phyloP scores from a whole-genome alignment of 1,284 basidiomycete species.

The Ganoderma multipileum region DNA sequence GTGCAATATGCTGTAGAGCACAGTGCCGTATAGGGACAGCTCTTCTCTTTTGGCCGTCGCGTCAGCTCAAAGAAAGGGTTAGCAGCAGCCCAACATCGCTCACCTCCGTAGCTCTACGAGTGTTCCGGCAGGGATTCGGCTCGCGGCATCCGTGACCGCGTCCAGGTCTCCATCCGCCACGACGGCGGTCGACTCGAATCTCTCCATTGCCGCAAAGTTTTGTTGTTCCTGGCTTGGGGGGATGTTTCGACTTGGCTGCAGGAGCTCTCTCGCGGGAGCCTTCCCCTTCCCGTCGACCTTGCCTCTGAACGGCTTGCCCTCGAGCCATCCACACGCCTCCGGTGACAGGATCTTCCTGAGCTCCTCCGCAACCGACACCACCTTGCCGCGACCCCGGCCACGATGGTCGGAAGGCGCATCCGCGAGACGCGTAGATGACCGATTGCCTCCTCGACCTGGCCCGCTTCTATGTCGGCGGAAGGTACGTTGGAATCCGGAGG shows the following conservation, averaged over 20 bases:
- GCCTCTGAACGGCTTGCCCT: constrained; percentile 11
- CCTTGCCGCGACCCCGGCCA: background rate
- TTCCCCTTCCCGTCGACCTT: constrained; percentile 6
- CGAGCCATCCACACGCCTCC: constrained; percentile 20
- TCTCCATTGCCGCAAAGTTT: constrained; percentile 14
- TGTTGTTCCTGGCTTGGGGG: constrained; percentile 18
- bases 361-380: constrained; percentile 6
- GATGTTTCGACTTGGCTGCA: background rate
- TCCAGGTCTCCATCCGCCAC: constrained; percentile 8
- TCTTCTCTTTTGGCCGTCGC: constrained; percentile 14
- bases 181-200: background rate
- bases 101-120: constrained; percentile 70
- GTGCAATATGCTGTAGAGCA: constrained; percentile 24
- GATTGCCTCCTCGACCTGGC: background rate
- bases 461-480: constrained; percentile 17
- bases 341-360: constrained; percentile 25
- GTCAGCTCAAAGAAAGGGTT: background rate
- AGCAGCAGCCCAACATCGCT: constrained; percentile 26
- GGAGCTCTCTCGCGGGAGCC: background rate
- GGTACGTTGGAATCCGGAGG: constrained; percentile 16
- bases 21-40: constrained; percentile 15
- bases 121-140: constrained; percentile 48
- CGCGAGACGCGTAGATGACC: background rate
- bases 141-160: background rate
- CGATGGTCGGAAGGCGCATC: background rate